phyloP scores from a whole-genome alignment of 257 asterid genomes.

The Nicotiana benthamiana region DNA sequence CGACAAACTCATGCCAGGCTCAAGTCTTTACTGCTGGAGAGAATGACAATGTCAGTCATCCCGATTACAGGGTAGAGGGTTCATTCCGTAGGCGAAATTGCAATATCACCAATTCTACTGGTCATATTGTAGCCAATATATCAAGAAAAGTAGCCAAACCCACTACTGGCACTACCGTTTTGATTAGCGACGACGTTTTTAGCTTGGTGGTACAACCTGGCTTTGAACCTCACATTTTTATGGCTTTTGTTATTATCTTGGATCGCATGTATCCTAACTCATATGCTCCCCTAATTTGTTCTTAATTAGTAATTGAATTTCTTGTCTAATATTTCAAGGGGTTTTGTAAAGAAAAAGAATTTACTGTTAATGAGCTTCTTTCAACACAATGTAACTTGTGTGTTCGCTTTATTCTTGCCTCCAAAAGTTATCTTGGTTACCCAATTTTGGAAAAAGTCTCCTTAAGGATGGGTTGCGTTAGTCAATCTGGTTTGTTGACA shows the following conservation, averaged over 20 bases:
- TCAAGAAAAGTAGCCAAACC: constrained; percentile 18
- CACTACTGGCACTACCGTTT: constrained; percentile 1
- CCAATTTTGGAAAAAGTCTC: too few relatives aligned
- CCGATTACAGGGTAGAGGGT: constrained; percentile 19
- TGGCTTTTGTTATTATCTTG: constrained; percentile 30
- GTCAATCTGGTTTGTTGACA: neutral
- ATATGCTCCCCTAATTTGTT: constrained; percentile 22
- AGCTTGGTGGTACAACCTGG: constrained; percentile 24
- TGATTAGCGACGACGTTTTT: constrained; percentile 32
- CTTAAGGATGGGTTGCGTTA: neutral
- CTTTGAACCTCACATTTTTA: constrained; percentile 12
- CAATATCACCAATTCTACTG: constrained; percentile 14
- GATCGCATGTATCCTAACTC: constrained; percentile 26
- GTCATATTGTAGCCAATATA: constrained; percentile 19
- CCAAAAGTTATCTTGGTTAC: neutral
- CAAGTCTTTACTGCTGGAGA: constrained; percentile 13
- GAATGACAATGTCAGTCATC: neutral
- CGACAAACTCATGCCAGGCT: constrained; percentile 19
- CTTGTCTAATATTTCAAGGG: neutral
- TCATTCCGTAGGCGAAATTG: constrained; percentile 28
- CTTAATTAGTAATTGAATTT: constrained; percentile 2
- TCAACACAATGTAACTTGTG: neutral
- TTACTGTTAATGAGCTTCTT: neutral
- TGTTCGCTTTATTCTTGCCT: neutral
- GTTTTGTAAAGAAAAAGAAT: neutral